These are phyloP conservation scores for Ophiobolus disseminans DNA, from an alignment of 2,329 filamentous ascomycete species.

Conservation along the genomic window DNA sequence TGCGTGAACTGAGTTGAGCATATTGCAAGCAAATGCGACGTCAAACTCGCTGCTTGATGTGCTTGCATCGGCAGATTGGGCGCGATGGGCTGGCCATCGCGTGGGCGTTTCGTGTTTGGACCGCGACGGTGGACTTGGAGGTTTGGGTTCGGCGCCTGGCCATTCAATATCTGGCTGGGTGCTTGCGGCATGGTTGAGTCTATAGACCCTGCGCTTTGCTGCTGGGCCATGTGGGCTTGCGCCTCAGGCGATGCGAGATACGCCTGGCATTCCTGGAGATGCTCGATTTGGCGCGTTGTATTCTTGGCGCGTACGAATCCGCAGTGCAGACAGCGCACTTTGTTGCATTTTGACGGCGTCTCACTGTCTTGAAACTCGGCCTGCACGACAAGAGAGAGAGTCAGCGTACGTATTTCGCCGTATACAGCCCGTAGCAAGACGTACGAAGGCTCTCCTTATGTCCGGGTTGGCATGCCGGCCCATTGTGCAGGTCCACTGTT, in stretches of 20 bases:
- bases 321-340: slow-evolving; percentile 58
- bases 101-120: slow-evolving; percentile 49
- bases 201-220: slow-evolving; percentile 24
- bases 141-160: slow-evolving; percentile 57
- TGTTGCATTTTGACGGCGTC: slow-evolving; percentile 56
- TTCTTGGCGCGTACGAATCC: slow-evolving; percentile 60
- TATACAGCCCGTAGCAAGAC: neutral
- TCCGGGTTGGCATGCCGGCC: slow-evolving; percentile 52
- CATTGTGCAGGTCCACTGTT: slow-evolving; percentile 21
- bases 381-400: slow-evolving; percentile 22
- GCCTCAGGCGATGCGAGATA: slow-evolving; percentile 56
- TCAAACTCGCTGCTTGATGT: slow-evolving; percentile 58
- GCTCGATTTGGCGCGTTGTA: slow-evolving; percentile 59
- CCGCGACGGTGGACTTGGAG: slow-evolving; percentile 55
- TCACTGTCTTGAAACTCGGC: slow-evolving; percentile 52
- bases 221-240: slow-evolving; percentile 40
- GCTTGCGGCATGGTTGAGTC: slow-evolving; percentile 25
- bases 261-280: slow-evolving; percentile 55
- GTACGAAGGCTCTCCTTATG: slow-evolving; percentile 44
- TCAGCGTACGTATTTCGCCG: neutral
- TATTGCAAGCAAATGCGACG: slow-evolving; percentile 62
- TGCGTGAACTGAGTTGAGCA: slow-evolving; percentile 56
- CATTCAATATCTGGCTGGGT: slow-evolving; percentile 51
- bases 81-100: slow-evolving; percentile 47
- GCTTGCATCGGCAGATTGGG: slow-evolving; percentile 33